Evolutionary conservation across 1,284 basidiomycete genomes (phyloP).

Genomic region (Takashimella koratensis): DNA sequence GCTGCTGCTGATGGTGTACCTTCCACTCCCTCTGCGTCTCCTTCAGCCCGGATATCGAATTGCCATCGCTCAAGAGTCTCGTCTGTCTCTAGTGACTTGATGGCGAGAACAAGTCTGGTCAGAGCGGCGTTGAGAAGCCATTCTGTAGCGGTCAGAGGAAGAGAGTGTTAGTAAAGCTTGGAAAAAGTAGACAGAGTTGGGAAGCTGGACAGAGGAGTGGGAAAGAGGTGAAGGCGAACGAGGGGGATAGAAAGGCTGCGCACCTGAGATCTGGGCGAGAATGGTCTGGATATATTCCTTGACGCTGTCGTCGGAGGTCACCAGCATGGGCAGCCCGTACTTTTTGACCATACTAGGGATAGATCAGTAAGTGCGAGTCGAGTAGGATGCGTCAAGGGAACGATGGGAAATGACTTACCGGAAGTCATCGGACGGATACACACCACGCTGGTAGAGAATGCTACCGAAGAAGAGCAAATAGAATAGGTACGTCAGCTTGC

Average conservation of each 20-base stretch:
- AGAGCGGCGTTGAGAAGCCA: constrained; percentile 90
- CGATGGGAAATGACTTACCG: constrained; percentile 24
- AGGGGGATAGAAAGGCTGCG: constrained; percentile 38
- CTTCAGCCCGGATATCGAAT: constrained; percentile 82
- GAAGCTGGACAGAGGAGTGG: background rate
- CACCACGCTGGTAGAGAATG: constrained; percentile 93
- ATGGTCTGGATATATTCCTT: constrained; percentile 92
- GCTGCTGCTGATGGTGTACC: background rate
- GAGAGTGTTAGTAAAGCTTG: background rate
- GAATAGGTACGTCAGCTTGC: constrained; percentile 14
- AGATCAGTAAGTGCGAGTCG: background rate
- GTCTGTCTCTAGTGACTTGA: constrained; percentile 89
- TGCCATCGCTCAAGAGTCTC: constrained; percentile 96
- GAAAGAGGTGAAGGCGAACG: background rate
- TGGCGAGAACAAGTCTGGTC: constrained; percentile 88
- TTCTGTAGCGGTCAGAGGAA: constrained; percentile 53
- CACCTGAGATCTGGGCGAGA: constrained; percentile 82
- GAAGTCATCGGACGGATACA: constrained; percentile 97
- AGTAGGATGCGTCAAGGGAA: background rate
- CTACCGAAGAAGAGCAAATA: no score
- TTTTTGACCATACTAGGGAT: constrained; percentile 87
- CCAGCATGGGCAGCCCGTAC: constrained; percentile 92
- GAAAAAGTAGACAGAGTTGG: background rate
- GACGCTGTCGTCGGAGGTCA: constrained; percentile 86
- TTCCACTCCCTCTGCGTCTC: background rate